phyloP scores from a whole-genome alignment of 1,284 basidiomycete species.

The Ceratobasidium papillatum region DNA sequence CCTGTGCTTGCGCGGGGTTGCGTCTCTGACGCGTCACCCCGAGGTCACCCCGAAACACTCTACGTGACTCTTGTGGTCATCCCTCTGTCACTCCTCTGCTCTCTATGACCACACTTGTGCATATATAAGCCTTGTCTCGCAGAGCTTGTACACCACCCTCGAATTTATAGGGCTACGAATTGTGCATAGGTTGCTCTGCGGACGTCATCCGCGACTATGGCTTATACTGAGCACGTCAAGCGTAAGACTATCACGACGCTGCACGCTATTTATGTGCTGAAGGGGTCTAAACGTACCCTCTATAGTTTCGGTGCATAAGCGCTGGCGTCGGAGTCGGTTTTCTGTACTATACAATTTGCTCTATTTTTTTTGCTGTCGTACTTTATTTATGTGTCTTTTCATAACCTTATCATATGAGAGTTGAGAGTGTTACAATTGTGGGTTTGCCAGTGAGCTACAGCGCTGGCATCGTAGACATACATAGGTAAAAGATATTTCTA shows the following conservation, averaged over 20 bases:
- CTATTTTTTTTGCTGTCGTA: slow-evolving; percentile 25
- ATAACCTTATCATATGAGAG: not conserved
- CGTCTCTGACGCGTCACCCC: too few species aligned
- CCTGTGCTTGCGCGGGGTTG: too few species aligned
- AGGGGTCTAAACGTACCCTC: slow-evolving; percentile 82
- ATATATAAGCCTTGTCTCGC: too few species aligned
- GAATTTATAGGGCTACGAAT: too few species aligned
- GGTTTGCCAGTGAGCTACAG: not conserved
- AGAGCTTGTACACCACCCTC: too few species aligned
- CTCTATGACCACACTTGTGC: too few species aligned
- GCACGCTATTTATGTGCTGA: slow-evolving; percentile 92
- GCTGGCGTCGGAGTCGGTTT: not conserved
- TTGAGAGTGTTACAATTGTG: not conserved
- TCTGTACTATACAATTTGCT: slow-evolving; percentile 8
- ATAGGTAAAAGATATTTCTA: not conserved
- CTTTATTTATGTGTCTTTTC: slow-evolving; percentile 30
- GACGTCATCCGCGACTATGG: slow-evolving; percentile 88
- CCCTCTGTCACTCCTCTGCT: too few species aligned
- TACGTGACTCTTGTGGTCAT: too few species aligned
- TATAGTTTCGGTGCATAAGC: slow-evolving; percentile 70
- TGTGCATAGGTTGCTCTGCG: not conserved
- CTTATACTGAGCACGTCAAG: slow-evolving; percentile 96
- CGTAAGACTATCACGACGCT: slow-evolving; percentile 90
- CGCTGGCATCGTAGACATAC: slow-evolving; percentile 15
- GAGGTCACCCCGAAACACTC: too few species aligned